Evolutionary conservation across 768 basidiomycete species (phyloP).

Genomic region (Tricholomella constricta): DNA sequence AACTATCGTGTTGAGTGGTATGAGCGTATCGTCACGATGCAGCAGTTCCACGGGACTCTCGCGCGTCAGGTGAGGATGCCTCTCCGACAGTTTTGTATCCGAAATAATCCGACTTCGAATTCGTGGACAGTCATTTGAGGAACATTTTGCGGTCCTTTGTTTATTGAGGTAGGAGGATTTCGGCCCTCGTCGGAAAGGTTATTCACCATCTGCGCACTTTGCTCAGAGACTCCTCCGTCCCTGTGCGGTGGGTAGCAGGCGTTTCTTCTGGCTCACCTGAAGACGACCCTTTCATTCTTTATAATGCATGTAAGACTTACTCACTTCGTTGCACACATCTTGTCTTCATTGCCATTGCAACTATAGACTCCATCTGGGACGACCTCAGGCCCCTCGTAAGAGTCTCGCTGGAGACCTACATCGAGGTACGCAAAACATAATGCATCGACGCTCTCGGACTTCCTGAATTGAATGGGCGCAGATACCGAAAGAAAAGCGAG

Average conservation of each 20-base stretch:
- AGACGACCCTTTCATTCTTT: conserved; percentile 3
- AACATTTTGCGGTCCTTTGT: conserved; percentile 5
- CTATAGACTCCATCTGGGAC: background rate
- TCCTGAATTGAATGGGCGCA: background rate
- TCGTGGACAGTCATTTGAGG: background rate
- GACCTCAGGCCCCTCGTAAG: conserved; percentile 4
- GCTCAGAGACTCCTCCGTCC: conserved; percentile 7
- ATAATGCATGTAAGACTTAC: conserved; percentile 1
- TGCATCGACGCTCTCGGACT: background rate
- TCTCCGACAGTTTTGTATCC: too few species aligned
- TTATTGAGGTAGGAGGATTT: background rate
- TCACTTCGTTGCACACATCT: background rate
- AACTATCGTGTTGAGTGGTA: conserved; percentile 1
- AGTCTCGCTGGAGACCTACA: background rate
- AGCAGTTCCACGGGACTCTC: conserved; percentile 1
- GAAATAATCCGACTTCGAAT: background rate
- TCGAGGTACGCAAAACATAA: background rate
- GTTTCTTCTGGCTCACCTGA: background rate
- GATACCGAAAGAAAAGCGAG: conserved; percentile 1
- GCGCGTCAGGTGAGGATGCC: background rate
- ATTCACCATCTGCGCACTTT: too few species aligned
- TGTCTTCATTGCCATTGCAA: background rate
- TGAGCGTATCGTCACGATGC: background rate
- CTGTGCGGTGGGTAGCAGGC: conserved; percentile 9
- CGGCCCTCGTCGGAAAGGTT: too few species aligned